Conservation (phyloP, 2,329 filamentous ascomycete genomes). For the Fusarium longipes region DNA sequence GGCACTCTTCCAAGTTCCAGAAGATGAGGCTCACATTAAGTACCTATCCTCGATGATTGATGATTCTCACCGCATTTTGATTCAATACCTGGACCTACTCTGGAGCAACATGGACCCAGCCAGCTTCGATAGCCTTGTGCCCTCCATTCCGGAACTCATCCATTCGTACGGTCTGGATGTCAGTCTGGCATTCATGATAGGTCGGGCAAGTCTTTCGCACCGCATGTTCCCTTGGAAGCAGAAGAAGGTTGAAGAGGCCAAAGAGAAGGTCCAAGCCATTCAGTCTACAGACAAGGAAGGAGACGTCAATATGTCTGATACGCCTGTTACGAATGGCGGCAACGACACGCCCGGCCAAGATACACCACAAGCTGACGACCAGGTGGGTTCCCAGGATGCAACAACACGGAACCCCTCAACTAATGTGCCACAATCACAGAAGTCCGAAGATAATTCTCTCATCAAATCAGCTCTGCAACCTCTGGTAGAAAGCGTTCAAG, state of each 20-base stretch:
- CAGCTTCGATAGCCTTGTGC: conserved; percentile 83
- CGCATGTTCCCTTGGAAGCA: conserved; percentile 63
- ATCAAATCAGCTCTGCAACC: conserved; percentile 67
- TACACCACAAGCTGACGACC: conserved; percentile 47
- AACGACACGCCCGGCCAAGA: conserved; percentile 47
- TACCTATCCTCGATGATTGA: conserved; percentile 89
- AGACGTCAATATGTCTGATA: conserved; percentile 64
- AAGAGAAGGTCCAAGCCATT: conserved; percentile 46
- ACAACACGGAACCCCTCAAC: conserved; percentile 29
- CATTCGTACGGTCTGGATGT: conserved; percentile 82
- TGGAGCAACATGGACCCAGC: conserved; percentile 80
- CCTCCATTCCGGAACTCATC: conserved; percentile 78
- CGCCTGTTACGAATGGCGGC: conserved; percentile 46
- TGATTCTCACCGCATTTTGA: conserved; percentile 85
- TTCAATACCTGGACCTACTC: conserved; percentile 90
- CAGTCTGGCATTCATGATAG: conserved; percentile 85
- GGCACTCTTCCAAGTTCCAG: conserved; percentile 80
- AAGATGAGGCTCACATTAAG: conserved; percentile 84
- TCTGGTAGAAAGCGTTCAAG: conserved; percentile 75
- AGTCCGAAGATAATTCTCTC: conserved; percentile 50
- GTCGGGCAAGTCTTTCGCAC: conserved; percentile 77
- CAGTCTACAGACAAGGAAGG: conserved; percentile 63
- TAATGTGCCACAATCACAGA: conserved; percentile 47
- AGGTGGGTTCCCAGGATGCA: conserved; percentile 45
- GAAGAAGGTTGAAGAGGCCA: conserved; percentile 49